Evolutionary conservation across 331 rosid genomes (phyloP).

Genomic region (Erythrophleum ivorense): DNA sequence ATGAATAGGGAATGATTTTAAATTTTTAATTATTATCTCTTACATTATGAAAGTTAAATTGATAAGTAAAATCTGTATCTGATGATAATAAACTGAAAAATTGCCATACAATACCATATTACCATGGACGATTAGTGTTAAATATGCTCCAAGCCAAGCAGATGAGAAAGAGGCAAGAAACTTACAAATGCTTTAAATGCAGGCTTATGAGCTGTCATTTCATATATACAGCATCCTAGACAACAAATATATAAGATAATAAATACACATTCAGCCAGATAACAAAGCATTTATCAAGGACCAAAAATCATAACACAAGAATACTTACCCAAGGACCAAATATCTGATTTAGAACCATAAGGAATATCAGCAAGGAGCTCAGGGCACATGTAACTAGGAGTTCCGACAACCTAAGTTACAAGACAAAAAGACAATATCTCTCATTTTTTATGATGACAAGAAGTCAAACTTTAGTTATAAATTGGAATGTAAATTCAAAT

Average conservation of each 20-base stretch:
- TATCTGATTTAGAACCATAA: constrained; percentile 93
- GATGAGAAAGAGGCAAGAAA: constrained; percentile 31
- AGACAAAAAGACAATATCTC: constrained; percentile 3
- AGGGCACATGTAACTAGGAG: constrained; percentile 97
- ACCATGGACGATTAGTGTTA: background rate
- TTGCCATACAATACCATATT: background rate
- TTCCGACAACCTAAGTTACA: constrained; percentile 82
- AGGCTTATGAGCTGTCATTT: constrained; percentile 81
- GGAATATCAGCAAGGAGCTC: constrained; percentile 98
- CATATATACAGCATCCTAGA: constrained; percentile 93
- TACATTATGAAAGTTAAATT: background rate
- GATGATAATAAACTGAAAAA: constrained; percentile 26
- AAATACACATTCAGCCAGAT: constrained; percentile 24
- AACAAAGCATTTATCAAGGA: constrained; percentile 12
- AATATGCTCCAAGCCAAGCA: background rate
- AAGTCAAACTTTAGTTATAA: constrained; percentile 13
- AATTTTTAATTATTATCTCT: too few species aligned
- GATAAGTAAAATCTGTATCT: constrained; percentile 8
- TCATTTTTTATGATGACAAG: constrained; percentile 31
- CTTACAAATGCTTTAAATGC: constrained; percentile 97
- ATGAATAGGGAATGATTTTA: too few species aligned
- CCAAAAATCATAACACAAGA: constrained; percentile 23
- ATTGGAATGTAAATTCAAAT: constrained; percentile 26
- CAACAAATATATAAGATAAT: constrained; percentile 37
- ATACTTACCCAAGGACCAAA: constrained; percentile 89